Percentiles rank a stretch among this genome's conserved stretches.
These are phyloP conservation scores for Polyplosphaeria fusca DNA, from an alignment of 495 filamentous ascomycete species.

Conservation along the genomic window DNA sequence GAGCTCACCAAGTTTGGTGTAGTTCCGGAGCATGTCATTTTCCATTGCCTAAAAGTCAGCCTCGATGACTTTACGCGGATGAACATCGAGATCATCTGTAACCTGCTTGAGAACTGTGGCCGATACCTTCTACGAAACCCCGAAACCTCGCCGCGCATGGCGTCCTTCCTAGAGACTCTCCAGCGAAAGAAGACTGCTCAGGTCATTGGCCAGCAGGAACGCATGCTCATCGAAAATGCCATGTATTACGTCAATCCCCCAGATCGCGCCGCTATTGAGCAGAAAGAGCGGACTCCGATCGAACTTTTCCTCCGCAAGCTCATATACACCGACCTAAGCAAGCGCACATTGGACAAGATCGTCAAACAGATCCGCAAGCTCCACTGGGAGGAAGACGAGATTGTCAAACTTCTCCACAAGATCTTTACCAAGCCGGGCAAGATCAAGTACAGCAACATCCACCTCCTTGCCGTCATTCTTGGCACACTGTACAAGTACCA, in stretches of 20 bases:
- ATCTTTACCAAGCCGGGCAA: conserved; percentile 94
- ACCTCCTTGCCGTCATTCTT: conserved; percentile 88
- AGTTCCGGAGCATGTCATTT: conserved; percentile 97
- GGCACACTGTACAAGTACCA: conserved; percentile 88
- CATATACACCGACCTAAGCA: conserved; percentile 88
- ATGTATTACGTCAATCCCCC: conserved; percentile 98
- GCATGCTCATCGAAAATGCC: conserved; percentile 97
- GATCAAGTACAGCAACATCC: conserved; percentile 95
- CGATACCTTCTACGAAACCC: conserved; percentile 91
- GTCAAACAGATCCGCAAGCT: conserved; percentile 90
- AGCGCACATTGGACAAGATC: conserved; percentile 87
- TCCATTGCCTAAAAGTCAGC: conserved; percentile 96
- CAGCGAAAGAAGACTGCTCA: conserved; percentile 94
- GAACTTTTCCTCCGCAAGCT: conserved; percentile 90
- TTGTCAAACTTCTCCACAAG: conserved; percentile 80
- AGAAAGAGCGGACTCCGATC: conserved; percentile 91
- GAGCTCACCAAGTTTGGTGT: conserved; percentile 98
- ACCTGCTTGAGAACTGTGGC: conserved; percentile 95
- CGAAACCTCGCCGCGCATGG: conserved; percentile 89
- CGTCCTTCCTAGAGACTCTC: conserved; percentile 87
- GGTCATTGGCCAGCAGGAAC: conserved; percentile 90
- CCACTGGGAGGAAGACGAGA: conserved; percentile 92
- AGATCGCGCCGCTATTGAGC: conserved; percentile 85
- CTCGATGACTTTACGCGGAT: conserved; percentile 96
- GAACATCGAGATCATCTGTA: conserved; percentile 98